Percentiles rank a stretch among this genome's conserved stretches.
Evolutionary conservation across 805 yeast species (phyloP).

Genomic region (Yarrowia sp.): DNA sequence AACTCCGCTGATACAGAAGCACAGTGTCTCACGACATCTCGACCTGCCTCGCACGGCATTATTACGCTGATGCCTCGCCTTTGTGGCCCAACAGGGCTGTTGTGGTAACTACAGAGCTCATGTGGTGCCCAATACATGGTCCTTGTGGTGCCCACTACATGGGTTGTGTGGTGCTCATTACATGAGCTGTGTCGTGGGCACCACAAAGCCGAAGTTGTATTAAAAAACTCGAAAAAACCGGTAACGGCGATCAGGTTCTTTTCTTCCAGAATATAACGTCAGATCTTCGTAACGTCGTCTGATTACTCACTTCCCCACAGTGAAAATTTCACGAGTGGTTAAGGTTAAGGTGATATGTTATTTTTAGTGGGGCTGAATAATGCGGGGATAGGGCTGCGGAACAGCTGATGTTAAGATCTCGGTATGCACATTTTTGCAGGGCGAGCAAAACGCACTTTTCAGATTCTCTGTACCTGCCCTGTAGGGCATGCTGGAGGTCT

Average conservation of each 20-base stretch:
- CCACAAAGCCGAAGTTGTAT: neutral
- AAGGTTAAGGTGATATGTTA: slow-evolving; percentile 7
- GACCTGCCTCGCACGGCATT: neutral
- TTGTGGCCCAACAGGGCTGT: too few species aligned
- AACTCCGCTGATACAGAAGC: too few species aligned
- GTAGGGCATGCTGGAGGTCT: too few species aligned
- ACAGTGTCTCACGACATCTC: neutral
- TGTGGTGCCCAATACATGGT: neutral
- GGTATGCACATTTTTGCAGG: too few species aligned
- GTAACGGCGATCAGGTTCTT: too few species aligned
- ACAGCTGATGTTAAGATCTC: neutral
- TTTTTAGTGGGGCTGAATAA: neutral
- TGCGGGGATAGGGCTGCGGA: neutral
- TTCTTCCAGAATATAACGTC: too few species aligned
- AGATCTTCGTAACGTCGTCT: too few species aligned
- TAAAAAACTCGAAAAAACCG: too few species aligned
- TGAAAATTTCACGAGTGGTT: neutral
- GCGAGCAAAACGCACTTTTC: too few species aligned
- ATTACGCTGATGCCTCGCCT: too few species aligned
- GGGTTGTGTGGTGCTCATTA: neutral
- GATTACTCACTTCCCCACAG: neutral
- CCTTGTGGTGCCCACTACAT: neutral
- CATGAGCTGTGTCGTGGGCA: neutral
- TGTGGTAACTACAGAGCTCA: neutral
- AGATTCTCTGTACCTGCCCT: too few species aligned